Base-by-base conservation (phyloP, 129 eudicot genomes). In the Flaveria robusta region DNA sequence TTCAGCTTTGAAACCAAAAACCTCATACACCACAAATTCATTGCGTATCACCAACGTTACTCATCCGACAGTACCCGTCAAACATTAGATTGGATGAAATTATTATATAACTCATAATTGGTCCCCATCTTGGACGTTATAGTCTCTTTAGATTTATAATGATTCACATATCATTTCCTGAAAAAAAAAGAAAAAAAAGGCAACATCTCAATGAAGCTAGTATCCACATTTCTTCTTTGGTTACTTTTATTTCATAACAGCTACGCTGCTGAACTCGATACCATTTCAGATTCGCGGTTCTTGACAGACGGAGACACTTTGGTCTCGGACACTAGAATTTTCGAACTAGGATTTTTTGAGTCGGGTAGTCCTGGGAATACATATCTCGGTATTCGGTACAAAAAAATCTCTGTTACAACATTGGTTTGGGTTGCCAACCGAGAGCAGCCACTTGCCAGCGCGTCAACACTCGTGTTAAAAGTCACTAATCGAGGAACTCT, bases 361-460 rank as follows among this genome's bases (percentile, higher is more conserved):
- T 58, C 16, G 2, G 65, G 16, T 58, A 58, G 65, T 7, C 9
- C 13, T 3, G 65, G 22, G 34, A 58, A 58, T 15, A 58, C 0
- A 6, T 54, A 54, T 19, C 62, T 54, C 7, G 62, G 62, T 54
- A 54, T 54, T 54, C 65, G 65, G 34, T 58, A 58, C 66, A 58
- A 58, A 58, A 58, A 23, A 3, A 23, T 58, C 15, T 1, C 34
- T 23, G 34, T 24, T 23, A 23, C 7, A 9, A 58, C 66, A 9
- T 23, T 58, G n/a, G 66, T 58, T 23, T 58, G 66, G 66, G 66
- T 11, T 22, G 66, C 66, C 66, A 58, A 58, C 66, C 34, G 66
- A 9, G 66, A 23, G n/a, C 66, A 24, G 37, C 66, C 66, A 16
- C 37, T 58, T 58, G 16, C 34, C 16, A 10, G 3, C 5, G 7